Evolutionary conservation across 108 stramenopile genomes (phyloP), one percentile per base, ranked within the genome.

Genomic region (Licmophora abbreviata): DNA sequence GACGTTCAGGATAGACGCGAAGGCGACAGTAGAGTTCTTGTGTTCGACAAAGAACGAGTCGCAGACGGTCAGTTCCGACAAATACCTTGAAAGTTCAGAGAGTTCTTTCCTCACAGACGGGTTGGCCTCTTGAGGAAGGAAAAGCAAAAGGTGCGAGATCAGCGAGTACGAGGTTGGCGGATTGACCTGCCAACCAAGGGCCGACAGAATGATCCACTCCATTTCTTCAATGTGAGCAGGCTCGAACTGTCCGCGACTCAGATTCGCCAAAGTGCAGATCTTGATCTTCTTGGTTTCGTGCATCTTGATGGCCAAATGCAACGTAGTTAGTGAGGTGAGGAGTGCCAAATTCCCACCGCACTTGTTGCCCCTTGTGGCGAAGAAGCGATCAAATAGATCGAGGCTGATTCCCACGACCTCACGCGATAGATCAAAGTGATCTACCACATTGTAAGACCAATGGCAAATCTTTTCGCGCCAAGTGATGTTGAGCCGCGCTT

Each of bases 401-500:
- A 88, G 48, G 15, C 64, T 64, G 23, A 85, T 66, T 27, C 81
- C 81, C 27, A 84, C 83, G 28, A 81, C 71, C 51, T 88, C 80
- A 8, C 87, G 68, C 0, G 75, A 77, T 17, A 88, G 52, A 24
- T 85, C 79, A 54, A 84, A 88, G 64, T 88, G 86, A 64, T 88
- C 86, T 6, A 88, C 71, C 3, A 88, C 87, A 50, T 78, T 83
- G 69, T 79, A 88, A 11, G 68, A 67, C 81, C 85, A 87, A 23
- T 83, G 78, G 58, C 76, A 79, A 15, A 86, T 83, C 69, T 86
- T 86, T 51, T 83, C 85, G 18, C 85, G 44, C 85, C 85, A 87
- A 4, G 58, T 48, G 4, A 56, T 58, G 26, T 75, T 73, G 18
- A 72, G 49, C 10, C 30, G 47, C 2, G 58, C 44, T 6, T 55